These are phyloP conservation scores for Tetrapisispora taiwanensis DNA, from an alignment of 805 yeast species.

Conservation along the genomic window DNA sequence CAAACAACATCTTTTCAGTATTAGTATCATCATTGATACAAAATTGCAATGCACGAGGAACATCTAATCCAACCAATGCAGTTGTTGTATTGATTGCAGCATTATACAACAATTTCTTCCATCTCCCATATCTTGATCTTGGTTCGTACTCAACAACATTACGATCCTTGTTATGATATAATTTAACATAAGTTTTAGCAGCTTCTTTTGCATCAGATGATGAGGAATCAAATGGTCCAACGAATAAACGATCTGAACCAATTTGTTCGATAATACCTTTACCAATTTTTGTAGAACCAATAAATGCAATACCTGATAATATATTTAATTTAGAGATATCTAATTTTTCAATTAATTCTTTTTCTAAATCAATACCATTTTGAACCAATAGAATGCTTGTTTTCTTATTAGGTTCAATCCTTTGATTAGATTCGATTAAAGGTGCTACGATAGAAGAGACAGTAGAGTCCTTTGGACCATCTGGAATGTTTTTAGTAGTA, in stretches of 20 bases:
- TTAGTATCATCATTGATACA: constrained; percentile 30
- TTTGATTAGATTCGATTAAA: constrained; percentile 33
- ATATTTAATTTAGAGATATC: constrained; percentile 29
- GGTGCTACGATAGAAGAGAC: constrained; percentile 45
- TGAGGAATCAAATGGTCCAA: constrained; percentile 42
- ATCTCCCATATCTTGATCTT: constrained; percentile 42
- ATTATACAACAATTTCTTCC: constrained; percentile 58
- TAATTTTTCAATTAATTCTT: constrained; percentile 41
- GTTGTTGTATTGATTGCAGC: constrained; percentile 53
- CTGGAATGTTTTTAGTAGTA: constrained; percentile 62
- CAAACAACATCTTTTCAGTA: constrained; percentile 23
- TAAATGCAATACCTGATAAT: constrained; percentile 54
- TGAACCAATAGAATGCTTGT: constrained; percentile 51
- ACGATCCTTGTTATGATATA: constrained; percentile 35
- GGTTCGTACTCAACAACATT: constrained; percentile 34
- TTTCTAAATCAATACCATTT: constrained; percentile 58
- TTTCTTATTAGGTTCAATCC: constrained; percentile 8
- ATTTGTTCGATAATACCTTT: constrained; percentile 40
- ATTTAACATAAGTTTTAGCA: constrained; percentile 30
- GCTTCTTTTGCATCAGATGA: constrained; percentile 26
- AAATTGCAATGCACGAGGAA: constrained; percentile 39
- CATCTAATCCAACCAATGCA: constrained; percentile 47
- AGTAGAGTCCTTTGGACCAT: constrained; percentile 34
- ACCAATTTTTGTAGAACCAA: constrained; percentile 46
- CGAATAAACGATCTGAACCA: constrained; percentile 39